Conservation (phyloP, 2,329 filamentous ascomycete genomes). For the Phaeomoniella chlamydospora region DNA sequence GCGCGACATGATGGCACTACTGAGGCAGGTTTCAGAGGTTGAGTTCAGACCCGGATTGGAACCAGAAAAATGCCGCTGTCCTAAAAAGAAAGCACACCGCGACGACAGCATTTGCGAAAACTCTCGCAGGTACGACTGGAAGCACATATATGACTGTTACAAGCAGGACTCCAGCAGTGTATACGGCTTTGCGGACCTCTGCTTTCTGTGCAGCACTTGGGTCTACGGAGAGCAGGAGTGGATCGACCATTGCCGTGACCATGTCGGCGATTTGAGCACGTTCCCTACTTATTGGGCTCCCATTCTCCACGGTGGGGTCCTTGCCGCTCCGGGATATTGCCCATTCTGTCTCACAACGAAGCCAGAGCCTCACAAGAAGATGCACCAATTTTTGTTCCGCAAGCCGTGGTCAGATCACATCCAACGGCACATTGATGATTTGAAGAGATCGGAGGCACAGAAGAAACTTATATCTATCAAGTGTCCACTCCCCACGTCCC, state of each 20-base stretch:
- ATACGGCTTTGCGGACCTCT: slow-evolving; percentile 3
- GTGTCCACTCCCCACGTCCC: background rate
- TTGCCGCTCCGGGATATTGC: slow-evolving; percentile 5
- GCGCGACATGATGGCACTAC: slow-evolving; percentile 3
- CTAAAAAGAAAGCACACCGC: slow-evolving; percentile 1
- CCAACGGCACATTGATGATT: too few relatives aligned
- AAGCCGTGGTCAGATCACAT: too few relatives aligned
- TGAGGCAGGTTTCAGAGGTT: slow-evolving; percentile 2
- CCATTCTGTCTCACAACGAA: slow-evolving; percentile 3
- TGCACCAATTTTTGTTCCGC: too few relatives aligned
- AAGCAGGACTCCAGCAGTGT: slow-evolving; percentile 1
- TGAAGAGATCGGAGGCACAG: too few relatives aligned
- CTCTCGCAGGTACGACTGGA: slow-evolving; percentile 2
- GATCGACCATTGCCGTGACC: slow-evolving; percentile 2
- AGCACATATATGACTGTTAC: slow-evolving; percentile 4
- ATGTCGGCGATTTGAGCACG: slow-evolving; percentile 1
- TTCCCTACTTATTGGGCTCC: slow-evolving; percentile 3
- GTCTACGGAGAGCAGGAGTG: slow-evolving; percentile 2
- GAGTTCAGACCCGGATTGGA: slow-evolving; percentile 2
- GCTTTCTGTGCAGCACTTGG: slow-evolving; percentile 4
- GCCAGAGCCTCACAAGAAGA: too few relatives aligned
- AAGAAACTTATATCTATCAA: background rate
- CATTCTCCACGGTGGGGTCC: slow-evolving; percentile 4
- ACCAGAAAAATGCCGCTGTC: slow-evolving; percentile 4
- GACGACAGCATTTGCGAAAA: background rate